Percentiles rank a stretch among this genome's conserved stretches.
Evolutionary conservation across 345 rosid genomes (phyloP).

Genomic region (Populus alba): DNA sequence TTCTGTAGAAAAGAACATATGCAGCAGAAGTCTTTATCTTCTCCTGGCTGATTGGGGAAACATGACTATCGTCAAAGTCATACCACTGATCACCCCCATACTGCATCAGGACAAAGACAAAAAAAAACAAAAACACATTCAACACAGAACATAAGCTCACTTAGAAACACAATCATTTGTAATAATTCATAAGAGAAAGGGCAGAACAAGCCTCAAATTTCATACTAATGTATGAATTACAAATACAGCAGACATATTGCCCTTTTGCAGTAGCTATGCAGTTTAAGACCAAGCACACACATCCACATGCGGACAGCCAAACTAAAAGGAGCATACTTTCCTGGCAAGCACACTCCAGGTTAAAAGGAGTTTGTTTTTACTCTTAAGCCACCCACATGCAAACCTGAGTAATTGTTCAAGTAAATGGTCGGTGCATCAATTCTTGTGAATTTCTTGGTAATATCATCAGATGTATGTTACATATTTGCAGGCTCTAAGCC

Average conservation of each 20-base stretch:
- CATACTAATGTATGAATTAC: neutral
- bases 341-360: too few relatives aligned
- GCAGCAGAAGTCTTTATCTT: constrained; percentile 94
- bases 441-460: neutral
- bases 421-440: neutral
- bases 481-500: neutral
- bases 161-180: too few relatives aligned
- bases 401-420: neutral
- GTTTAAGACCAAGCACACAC: neutral
- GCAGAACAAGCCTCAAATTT: neutral
- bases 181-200: neutral
- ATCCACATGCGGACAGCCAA: neutral
- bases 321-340: too few relatives aligned
- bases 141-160: neutral
- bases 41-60: constrained; percentile 62
- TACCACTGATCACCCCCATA: constrained; percentile 92
- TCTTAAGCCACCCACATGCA: too few relatives aligned
- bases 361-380: too few relatives aligned
- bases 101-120: constrained; percentile 37
- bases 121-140: constrained; percentile 5
- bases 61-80: constrained; percentile 90
- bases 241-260: neutral
- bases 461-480: neutral
- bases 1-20: constrained; percentile 93
- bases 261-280: neutral